Conservation (phyloP, 2,329 filamentous ascomycete genomes). For the Aspergillus udagawae region DNA sequence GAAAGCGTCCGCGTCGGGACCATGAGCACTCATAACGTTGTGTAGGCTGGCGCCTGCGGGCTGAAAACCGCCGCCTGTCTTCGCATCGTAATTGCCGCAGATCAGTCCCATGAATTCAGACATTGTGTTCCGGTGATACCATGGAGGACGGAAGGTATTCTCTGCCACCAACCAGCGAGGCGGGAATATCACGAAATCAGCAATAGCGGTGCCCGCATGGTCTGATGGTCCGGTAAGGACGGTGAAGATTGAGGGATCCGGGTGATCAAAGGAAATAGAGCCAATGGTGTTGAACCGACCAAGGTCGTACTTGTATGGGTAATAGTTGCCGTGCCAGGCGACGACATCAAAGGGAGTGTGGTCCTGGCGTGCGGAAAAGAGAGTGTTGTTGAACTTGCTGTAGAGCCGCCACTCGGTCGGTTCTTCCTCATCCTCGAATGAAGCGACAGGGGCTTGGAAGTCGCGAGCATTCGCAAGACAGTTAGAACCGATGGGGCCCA, state of each 20-base stretch:
- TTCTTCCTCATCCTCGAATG: conserved; percentile 59
- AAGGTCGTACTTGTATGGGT: conserved; percentile 78
- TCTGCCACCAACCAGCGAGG: conserved; percentile 61
- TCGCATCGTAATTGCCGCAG: conserved; percentile 57
- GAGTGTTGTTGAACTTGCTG: conserved; percentile 63
- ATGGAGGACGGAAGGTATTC: conserved; percentile 58
- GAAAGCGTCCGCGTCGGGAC: conserved; percentile 54
- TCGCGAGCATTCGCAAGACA: conserved; percentile 71
- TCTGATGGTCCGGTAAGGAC: conserved; percentile 58
- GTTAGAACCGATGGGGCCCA: conserved; percentile 70
- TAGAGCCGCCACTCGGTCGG: conserved; percentile 52
- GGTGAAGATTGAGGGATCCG: conserved; percentile 73
- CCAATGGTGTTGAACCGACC: conserved; percentile 73
- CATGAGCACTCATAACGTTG: conserved; percentile 69
- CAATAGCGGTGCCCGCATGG: conserved; percentile 58
- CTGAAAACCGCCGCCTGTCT: conserved; percentile 55
- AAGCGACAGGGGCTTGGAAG: conserved; percentile 68
- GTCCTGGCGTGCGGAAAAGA: conserved; percentile 62
- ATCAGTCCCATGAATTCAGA: conserved; percentile 66
- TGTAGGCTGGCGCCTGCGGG: conserved; percentile 62
- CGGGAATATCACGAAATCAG: conserved; percentile 63
- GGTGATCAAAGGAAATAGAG: conserved; percentile 70
- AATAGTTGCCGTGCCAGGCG: conserved; percentile 76
- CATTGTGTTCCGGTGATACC: conserved; percentile 64
- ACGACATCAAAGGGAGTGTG: conserved; percentile 77